Evolutionary conservation across 2,329 filamentous ascomycete species (phyloP).

Genomic region (Samsoniella hepiali): DNA sequence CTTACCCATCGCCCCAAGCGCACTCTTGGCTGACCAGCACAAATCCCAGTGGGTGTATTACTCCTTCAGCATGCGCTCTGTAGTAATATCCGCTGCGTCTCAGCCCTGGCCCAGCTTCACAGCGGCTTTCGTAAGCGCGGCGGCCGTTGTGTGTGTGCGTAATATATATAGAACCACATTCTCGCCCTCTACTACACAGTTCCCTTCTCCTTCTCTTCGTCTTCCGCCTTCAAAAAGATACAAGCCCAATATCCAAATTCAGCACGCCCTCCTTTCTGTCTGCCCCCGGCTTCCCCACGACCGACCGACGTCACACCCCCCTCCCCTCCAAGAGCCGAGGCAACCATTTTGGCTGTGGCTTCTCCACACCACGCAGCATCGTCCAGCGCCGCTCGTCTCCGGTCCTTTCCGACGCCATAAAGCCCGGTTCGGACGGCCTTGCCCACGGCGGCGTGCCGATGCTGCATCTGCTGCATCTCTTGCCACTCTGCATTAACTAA

Average conservation of each 20-base stretch:
- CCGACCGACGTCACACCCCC: conserved; percentile 7
- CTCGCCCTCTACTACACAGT: neutral
- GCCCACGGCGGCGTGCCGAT: neutral
- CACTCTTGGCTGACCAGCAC: neutral
- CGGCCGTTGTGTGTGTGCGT: neutral
- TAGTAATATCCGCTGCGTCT: conserved; percentile 5
- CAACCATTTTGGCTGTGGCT: neutral
- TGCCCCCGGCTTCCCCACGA: neutral
- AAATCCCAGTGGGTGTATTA: conserved; percentile 12
- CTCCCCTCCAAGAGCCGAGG: conserved; percentile 17
- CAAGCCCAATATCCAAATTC: neutral
- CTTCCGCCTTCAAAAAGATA: neutral
- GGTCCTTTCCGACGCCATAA: conserved; percentile 16
- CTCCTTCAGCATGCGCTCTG: conserved; percentile 11
- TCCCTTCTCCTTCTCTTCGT: neutral
- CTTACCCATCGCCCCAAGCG: neutral
- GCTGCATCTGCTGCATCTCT: neutral
- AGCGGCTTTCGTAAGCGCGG: conserved; percentile 6
- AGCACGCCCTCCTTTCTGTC: neutral
- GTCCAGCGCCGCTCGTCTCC: conserved; percentile 5
- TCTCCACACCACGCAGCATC: neutral
- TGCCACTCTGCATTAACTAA: neutral
- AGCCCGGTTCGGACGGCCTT: conserved; percentile 1
- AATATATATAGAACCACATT: neutral
- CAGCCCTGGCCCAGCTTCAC: neutral